Percentiles rank a stretch among this genome's conserved stretches.
Evolutionary conservation across 371 early-diverging fungal species (phyloP).

Genomic region (Coemansia sp.): DNA sequence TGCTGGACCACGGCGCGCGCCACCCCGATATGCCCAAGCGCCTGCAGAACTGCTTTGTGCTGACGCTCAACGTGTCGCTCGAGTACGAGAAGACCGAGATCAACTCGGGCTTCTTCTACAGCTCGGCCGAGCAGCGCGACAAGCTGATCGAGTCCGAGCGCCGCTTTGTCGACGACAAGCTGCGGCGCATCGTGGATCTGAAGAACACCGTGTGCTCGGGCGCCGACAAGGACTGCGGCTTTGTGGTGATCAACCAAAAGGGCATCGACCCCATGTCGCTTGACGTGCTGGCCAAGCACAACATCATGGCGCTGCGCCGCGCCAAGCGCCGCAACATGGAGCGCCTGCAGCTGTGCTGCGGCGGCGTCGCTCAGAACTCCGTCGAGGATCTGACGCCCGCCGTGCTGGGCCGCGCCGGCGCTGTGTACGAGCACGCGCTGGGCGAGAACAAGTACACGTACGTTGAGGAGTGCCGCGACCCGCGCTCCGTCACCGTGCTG

Average conservation of each 20-base stretch:
- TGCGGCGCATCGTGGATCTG: conserved; percentile 95
- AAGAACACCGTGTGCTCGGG: conserved; percentile 91
- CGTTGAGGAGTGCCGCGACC: conserved; percentile 96
- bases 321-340: conserved; percentile 99
- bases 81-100: conserved; percentile 99
- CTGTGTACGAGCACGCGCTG: conserved; percentile 94
- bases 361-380: conserved; percentile 97
- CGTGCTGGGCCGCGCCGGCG: conserved; percentile 92
- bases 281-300: conserved; percentile 96
- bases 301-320: conserved; percentile 97
- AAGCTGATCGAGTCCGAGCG: conserved; percentile 98
- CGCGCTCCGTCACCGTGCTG: conserved; percentile 94
- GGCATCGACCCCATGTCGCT: conserved; percentile 99
- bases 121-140: conserved; percentile 97
- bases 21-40: conserved; percentile 99
- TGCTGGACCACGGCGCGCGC: conserved; percentile 99
- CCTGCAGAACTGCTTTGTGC: conserved; percentile 87
- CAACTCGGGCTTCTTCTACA: conserved; percentile 99
- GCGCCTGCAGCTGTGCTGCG: conserved; percentile 96
- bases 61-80: conserved; percentile 98
- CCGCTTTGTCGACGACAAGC: conserved; percentile 91
- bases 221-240: conserved; percentile 75
- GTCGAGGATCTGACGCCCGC: conserved; percentile 92
- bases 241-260: conserved; percentile 99
- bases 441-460: conserved; percentile 99